phyloP scores from a whole-genome alignment of 768 basidiomycete species.

The Suillus americanus region DNA sequence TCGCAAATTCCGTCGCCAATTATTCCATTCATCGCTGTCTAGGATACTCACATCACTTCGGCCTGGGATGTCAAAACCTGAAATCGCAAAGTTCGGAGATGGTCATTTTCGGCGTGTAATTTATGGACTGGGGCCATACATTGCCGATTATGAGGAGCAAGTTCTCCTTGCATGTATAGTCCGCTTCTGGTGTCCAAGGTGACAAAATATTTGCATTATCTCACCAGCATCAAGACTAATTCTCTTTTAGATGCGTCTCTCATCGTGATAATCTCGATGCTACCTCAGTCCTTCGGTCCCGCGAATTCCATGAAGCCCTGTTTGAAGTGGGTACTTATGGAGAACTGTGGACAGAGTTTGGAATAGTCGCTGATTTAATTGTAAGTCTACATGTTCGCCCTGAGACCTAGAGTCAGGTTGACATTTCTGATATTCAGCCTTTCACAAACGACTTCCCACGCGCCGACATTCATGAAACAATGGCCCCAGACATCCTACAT shows the following conservation, averaged over 20 bases:
- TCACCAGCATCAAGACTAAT: neutral
- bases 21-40: slow-evolving; percentile 20
- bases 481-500: slow-evolving; percentile 45
- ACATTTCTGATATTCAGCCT: neutral
- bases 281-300: neutral
- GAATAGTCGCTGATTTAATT: slow-evolving; percentile 31
- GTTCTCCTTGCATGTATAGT: slow-evolving; percentile 16
- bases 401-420: neutral
- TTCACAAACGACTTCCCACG: slow-evolving; percentile 9
- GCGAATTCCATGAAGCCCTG: neutral
- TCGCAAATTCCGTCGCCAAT: slow-evolving; percentile 17
- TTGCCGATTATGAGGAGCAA: slow-evolving; percentile 24
- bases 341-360: slow-evolving; percentile 33
- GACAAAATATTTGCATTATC: neutral
- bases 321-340: slow-evolving; percentile 1
- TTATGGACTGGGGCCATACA: slow-evolving; percentile 22
- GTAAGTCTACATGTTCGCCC: slow-evolving; percentile 20
- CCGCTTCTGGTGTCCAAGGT: slow-evolving; percentile 19
- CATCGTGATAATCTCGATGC: neutral
- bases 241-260: neutral
- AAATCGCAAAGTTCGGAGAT: slow-evolving; percentile 17
- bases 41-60: slow-evolving; percentile 14
- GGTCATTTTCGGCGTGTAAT: slow-evolving; percentile 17
- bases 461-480: slow-evolving; percentile 27
- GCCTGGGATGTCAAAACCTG: slow-evolving; percentile 16